Evolutionary conservation across 768 basidiomycete genomes (phyloP), one percentile per base, ranked within the genome.

Genomic region (Pisolithus orientalis): DNA sequence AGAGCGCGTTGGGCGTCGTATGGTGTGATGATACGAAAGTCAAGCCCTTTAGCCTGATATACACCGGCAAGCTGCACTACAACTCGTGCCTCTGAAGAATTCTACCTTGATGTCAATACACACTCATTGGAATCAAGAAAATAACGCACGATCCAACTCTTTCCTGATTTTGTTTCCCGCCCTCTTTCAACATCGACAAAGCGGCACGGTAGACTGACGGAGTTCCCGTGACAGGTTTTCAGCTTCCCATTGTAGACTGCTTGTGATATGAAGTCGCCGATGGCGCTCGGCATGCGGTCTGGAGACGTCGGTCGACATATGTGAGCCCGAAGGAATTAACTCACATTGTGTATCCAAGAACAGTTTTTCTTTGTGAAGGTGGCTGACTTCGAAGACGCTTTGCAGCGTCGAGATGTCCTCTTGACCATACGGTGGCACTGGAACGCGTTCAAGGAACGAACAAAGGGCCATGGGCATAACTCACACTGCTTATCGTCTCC

Each of bases 371-470:
- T 64, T 61, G 2, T 66, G 67, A 14, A 92, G 71, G 65, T 90
- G 85, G 0, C 66, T 14, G 14, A 87, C 62, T 60, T 90, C 88
- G 74, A 91, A 91, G 28, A 91, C 78, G 54, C 86, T 89, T 51
- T 81, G 74, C n/a, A 91, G 72, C 17, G 77, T 74, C 47, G 72
- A 62, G 34, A 85, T 66, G 21, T 85, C 78, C 53, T 90, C 89
- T 57, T 85, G 79, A 7, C 88, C 88, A 77, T 75, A 80, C 2
- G 90, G 90, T 49, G 89, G 84, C 57, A 92, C 89, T 91, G 51
- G 13, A 31, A 39, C 13, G 31, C 3, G 38, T 58, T 51, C 56
- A 56, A 39, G 27, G 24, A 5, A 46, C n/a, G n/a, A 29, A 6
- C 38, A 25, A 13, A 1, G 9, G 2, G 2, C 10, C 21, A 8